Percentiles rank a stretch among this genome's conserved stretches.
Conservation (phyloP, 345 rosid genomes). For the Brassica cretica region DNA sequence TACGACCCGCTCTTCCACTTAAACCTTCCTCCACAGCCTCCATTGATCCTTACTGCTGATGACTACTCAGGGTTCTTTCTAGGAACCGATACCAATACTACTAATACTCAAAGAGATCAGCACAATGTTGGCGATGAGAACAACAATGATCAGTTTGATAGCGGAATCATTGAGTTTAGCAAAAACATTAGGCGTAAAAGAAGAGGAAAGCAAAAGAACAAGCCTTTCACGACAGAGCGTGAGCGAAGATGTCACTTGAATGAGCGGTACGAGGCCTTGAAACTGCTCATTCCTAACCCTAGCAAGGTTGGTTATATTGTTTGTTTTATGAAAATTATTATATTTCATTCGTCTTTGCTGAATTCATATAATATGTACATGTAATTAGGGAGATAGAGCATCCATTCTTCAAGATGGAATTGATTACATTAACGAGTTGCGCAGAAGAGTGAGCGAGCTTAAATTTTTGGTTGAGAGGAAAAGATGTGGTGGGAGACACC, state of each 20-base stretch:
- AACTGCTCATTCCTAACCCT: conserved; percentile 66
- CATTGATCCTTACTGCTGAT: conserved; percentile 32
- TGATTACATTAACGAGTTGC: conserved; percentile 72
- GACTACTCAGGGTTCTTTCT: conserved; percentile 44
- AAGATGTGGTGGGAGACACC: conserved; percentile 55
- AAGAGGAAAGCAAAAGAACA: conserved; percentile 53
- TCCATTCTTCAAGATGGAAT: conserved; percentile 82
- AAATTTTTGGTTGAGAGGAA: conserved; percentile 75
- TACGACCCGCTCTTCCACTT: conserved; percentile 61
- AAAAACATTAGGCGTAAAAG: conserved; percentile 49
- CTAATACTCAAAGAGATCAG: conserved; percentile 30
- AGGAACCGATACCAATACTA: conserved; percentile 33
- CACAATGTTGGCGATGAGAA: conserved; percentile 35
- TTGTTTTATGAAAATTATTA: background rate
- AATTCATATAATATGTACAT: background rate
- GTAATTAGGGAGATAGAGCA: conserved; percentile 69
- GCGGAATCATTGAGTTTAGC: conserved; percentile 52
- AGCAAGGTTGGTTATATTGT: conserved; percentile 51
- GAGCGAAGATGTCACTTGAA: conserved; percentile 69
- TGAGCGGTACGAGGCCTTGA: conserved; percentile 56
- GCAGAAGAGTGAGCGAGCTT: conserved; percentile 65
- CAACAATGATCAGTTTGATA: conserved; percentile 46
- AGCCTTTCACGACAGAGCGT: conserved; percentile 64
- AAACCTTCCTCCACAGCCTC: conserved; percentile 68
- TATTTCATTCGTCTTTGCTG: background rate